Conservation (phyloP, 1,284 basidiomycete genomes). For the Phylloboletellus chloephorus region DNA sequence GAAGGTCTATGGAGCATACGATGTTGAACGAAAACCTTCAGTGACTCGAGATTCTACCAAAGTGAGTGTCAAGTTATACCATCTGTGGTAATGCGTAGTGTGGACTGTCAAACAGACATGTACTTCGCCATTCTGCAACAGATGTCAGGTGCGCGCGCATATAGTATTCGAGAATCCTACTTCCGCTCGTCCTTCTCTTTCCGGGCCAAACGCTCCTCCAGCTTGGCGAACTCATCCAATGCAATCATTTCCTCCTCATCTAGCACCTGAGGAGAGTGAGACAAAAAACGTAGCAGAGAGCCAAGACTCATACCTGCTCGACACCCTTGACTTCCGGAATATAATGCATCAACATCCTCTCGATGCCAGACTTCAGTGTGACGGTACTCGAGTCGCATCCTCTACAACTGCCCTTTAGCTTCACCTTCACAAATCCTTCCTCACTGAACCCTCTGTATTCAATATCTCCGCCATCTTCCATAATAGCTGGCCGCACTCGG, state of each 20-base stretch:
- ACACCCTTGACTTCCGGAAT: slow-evolving; percentile 98
- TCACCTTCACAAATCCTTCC: slow-evolving; percentile 72
- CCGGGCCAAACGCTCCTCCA: slow-evolving; percentile 71
- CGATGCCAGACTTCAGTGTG: slow-evolving; percentile 93
- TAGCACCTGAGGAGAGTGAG: slow-evolving; percentile 54
- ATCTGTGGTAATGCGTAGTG: neutral
- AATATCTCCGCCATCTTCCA: slow-evolving; percentile 91
- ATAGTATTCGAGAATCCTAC: slow-evolving; percentile 28
- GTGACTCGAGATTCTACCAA: neutral
- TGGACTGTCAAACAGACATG: slow-evolving; percentile 50
- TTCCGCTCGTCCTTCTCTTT: slow-evolving; percentile 31
- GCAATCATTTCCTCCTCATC: slow-evolving; percentile 90
- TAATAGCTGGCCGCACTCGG: slow-evolving; percentile 90
- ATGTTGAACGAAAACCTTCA: neutral
- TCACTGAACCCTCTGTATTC: slow-evolving; percentile 76
- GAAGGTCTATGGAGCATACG: neutral
- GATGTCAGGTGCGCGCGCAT: slow-evolving; percentile 11
- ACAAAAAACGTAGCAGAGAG: neutral
- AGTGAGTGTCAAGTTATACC: neutral
- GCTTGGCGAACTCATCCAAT: slow-evolving; percentile 85
- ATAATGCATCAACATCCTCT: slow-evolving; percentile 99
- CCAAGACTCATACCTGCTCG: slow-evolving; percentile 68
- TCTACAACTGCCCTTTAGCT: slow-evolving; percentile 93
- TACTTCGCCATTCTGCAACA: slow-evolving; percentile 63
- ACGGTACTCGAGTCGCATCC: slow-evolving; percentile 92